Conservation (phyloP, 2,329 filamentous ascomycete genomes). For the Falciphora oryzae region DNA sequence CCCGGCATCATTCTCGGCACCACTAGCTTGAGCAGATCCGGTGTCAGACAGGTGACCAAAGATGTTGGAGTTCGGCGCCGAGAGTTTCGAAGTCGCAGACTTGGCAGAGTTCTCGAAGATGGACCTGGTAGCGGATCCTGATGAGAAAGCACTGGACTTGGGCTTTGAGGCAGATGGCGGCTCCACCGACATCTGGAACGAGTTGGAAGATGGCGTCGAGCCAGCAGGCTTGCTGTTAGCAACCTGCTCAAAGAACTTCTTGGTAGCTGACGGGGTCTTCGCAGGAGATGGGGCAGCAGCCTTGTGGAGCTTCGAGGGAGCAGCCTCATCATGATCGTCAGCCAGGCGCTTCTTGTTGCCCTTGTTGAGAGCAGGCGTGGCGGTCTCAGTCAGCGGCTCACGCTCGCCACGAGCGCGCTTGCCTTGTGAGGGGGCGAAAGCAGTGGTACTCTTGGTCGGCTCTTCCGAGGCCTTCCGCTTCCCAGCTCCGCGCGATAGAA, state of each 20-base stretch:
- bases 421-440: conserved; percentile 31
- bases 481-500: conserved; percentile 17
- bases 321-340: conserved; percentile 39
- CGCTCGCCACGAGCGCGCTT: conserved; percentile 43
- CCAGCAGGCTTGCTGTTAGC: conserved; percentile 31
- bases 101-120: conserved; percentile 26
- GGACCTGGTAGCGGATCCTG: conserved; percentile 3
- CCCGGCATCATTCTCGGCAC: conserved; percentile 36
- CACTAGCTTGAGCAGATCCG: conserved; percentile 50
- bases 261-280: conserved; percentile 44
- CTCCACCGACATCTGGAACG: conserved; percentile 21
- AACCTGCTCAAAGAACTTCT: conserved; percentile 51
- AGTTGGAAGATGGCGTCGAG: conserved; percentile 17
- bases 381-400: conserved; percentile 31
- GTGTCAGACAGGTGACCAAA: conserved; percentile 55
- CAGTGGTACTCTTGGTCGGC: conserved; percentile 29
- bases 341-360: conserved; percentile 49
- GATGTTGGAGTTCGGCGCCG: conserved; percentile 36
- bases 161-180: conserved; percentile 19
- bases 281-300: conserved; percentile 19
- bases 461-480: conserved; percentile 56
- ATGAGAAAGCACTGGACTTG: conserved; percentile 28
- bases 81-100: conserved; percentile 22
- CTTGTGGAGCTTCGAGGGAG: conserved; percentile 46
- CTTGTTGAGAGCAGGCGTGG: conserved; percentile 34